Percentiles rank a stretch among this genome's conserved stretches.
Evolutionary conservation across 257 asterid genomes (phyloP).

Genomic region (Apocynum venetum): DNA sequence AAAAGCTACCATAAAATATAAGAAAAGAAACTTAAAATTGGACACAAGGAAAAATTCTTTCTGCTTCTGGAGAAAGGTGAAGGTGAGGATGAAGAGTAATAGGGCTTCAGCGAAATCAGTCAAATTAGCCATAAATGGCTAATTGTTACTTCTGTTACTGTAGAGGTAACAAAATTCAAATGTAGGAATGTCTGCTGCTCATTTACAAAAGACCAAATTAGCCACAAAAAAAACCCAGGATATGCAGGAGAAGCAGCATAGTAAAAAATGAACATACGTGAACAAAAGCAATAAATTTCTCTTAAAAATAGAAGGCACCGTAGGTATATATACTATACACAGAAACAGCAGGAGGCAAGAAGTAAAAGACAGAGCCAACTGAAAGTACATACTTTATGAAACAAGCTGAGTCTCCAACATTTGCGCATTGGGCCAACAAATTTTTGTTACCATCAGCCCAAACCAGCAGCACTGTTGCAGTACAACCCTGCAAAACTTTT

Average conservation of each 20-base stretch:
- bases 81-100: not conserved
- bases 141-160: not conserved
- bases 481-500: constrained; percentile 79
- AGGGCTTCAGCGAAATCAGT: not conserved
- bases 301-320: not conserved
- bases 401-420: constrained; percentile 99
- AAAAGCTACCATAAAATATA: not conserved
- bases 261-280: not conserved
- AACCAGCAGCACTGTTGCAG: constrained; percentile 90
- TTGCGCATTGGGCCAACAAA: constrained; percentile 84
- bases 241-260: not conserved
- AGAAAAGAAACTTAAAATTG: not conserved
- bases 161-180: not conserved
- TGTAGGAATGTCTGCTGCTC: not conserved
- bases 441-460: constrained; percentile 68
- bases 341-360: not conserved
- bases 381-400: constrained; percentile 58
- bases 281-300: not conserved
- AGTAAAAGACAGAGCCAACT: not conserved
- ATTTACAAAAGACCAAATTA: not conserved
- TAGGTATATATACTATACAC: not conserved
- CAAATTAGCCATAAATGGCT: not conserved
- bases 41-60: not conserved
- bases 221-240: not conserved
- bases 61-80: not conserved